Percentiles rank a stretch among this genome's conserved stretches.
These are phyloP conservation scores for Apocynum venetum DNA, from an alignment of 257 asterid genomes.

Conservation along the genomic window DNA sequence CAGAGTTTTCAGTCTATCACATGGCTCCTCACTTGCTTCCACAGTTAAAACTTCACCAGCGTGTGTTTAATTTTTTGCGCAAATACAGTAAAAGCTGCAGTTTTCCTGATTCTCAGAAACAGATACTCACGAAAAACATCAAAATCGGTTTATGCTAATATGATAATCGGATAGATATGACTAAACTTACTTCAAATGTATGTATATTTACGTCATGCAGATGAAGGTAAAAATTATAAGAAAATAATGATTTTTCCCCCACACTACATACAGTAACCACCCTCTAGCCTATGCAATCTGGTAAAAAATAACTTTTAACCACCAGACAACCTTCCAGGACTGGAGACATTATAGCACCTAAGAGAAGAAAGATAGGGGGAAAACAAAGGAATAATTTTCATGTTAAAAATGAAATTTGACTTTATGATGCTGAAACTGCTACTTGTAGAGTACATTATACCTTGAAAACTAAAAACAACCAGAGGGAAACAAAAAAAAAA, in stretches of 20 bases:
- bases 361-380: no score
- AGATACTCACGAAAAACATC: no score
- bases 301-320: neutral
- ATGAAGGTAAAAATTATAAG: neutral
- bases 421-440: constrained; percentile 4
- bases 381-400: neutral
- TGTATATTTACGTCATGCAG: no score
- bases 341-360: neutral
- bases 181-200: no score
- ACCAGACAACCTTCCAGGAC: neutral
- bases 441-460: constrained; percentile 16
- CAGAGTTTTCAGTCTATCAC: constrained; percentile 2
- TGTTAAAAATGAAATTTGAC: neutral
- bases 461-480: constrained; percentile 13
- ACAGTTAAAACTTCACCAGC: neutral
- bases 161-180: neutral
- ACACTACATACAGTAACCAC: neutral
- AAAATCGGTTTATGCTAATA: no score
- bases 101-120: neutral
- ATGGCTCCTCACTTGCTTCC: neutral
- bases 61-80: neutral
- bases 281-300: neutral
- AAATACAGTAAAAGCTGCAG: neutral
- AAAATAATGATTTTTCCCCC: neutral
- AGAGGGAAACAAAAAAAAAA: neutral